phyloP scores from a whole-genome alignment of 2,329 filamentous ascomycete species.

The Aspergillus transmontanensis region DNA sequence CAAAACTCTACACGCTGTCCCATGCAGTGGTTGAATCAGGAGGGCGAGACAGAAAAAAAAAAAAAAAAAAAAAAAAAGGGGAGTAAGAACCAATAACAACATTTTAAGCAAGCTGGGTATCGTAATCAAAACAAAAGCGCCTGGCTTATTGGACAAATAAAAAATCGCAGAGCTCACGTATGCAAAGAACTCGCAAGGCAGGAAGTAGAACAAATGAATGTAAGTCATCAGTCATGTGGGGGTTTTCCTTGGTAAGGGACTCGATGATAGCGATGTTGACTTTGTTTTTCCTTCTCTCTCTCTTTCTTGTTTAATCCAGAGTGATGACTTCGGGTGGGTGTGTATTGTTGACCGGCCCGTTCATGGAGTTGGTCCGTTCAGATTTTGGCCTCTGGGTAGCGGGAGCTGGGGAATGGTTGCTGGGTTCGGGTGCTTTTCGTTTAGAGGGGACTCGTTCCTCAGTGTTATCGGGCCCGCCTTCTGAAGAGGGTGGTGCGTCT shows the following conservation, averaged over 20 bases:
- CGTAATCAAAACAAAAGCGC: neutral
- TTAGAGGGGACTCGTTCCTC: conserved; percentile 8
- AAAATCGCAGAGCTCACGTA: neutral
- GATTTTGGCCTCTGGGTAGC: conserved; percentile 16
- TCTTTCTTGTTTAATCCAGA: conserved; percentile 21
- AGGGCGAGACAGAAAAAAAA: neutral
- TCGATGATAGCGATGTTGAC: neutral
- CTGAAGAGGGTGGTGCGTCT: conserved; percentile 17
- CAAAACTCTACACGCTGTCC: neutral
- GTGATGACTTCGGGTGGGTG: conserved; percentile 22
- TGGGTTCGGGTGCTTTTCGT: conserved; percentile 20
- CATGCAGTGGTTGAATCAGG: neutral
- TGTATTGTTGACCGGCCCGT: neutral
- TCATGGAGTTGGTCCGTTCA: neutral
- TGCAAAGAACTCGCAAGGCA: neutral
- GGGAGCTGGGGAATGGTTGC: conserved; percentile 3
- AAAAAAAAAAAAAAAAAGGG: neutral
- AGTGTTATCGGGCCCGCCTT: neutral
- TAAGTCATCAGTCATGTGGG: neutral
- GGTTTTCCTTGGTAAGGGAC: neutral
- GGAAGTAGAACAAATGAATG: neutral
- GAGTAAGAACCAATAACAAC: neutral
- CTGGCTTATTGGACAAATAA: neutral
- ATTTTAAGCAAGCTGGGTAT: neutral
- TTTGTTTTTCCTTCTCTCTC: neutral